Percentiles rank a stretch among this genome's conserved stretches.
phyloP scores from a whole-genome alignment of 805 yeast genomes.

The Kodamaea leandrae region DNA sequence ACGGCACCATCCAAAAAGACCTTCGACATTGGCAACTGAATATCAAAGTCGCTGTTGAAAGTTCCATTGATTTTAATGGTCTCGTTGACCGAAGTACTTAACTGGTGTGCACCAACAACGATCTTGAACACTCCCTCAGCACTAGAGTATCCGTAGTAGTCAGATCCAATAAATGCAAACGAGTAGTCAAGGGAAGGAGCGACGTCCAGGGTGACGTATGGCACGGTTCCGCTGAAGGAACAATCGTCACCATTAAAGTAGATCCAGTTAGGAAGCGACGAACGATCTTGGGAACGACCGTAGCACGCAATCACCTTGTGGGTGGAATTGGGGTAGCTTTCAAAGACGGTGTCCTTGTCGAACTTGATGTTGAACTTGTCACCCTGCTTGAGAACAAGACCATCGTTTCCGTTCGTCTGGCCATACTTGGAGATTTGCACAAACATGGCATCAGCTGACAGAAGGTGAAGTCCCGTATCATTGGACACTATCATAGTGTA shows the following conservation, averaged over 20 bases:
- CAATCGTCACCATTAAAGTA: conserved; percentile 59
- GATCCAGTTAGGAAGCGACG: conserved; percentile 92
- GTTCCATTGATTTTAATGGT: conserved; percentile 66
- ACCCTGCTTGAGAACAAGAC: conserved; percentile 72
- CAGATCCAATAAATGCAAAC: conserved; percentile 76
- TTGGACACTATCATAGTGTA: conserved; percentile 62
- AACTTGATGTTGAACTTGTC: conserved; percentile 64
- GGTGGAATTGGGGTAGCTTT: conserved; percentile 39
- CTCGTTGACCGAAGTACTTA: conserved; percentile 63
- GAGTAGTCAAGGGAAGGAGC: conserved; percentile 81
- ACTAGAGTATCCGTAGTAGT: conserved; percentile 70
- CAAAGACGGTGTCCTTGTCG: conserved; percentile 54
- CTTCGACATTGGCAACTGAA: conserved; percentile 57
- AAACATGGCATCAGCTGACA: conserved; percentile 42
- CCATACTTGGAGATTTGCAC: conserved; percentile 63
- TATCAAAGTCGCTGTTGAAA: conserved; percentile 50
- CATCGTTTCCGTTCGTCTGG: conserved; percentile 70
- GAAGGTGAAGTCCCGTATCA: conserved; percentile 52
- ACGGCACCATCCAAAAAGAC: conserved; percentile 62
- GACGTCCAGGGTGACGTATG: conserved; percentile 75
- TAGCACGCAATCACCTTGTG: conserved; percentile 62
- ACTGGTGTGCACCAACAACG: conserved; percentile 83
- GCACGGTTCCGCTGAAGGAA: conserved; percentile 84
- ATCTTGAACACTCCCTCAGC: conserved; percentile 67
- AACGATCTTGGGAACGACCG: conserved; percentile 76